These are phyloP conservation scores for Plenodomus biglobosus DNA, from an alignment of 2,329 filamentous ascomycete genomes.

Conservation along the genomic window DNA sequence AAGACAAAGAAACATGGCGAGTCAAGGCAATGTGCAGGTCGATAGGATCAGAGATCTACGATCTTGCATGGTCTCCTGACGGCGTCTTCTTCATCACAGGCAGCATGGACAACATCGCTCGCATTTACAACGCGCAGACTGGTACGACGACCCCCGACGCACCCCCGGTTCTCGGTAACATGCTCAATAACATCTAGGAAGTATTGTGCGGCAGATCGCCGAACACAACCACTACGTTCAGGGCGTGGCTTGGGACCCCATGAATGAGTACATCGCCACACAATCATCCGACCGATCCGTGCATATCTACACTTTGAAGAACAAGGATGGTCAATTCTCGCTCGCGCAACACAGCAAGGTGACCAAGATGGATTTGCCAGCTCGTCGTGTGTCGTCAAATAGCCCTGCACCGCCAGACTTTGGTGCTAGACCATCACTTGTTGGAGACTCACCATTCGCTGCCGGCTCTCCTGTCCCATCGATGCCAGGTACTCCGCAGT, in stretches of 20 bases:
- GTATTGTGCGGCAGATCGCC: conserved; percentile 79
- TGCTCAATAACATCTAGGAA: conserved; percentile 30
- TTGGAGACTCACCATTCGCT: conserved; percentile 54
- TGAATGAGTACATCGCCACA: conserved; percentile 97
- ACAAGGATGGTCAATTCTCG: conserved; percentile 93
- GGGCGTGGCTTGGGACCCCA: conserved; percentile 95
- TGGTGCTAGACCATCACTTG: conserved; percentile 65
- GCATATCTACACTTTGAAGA: conserved; percentile 94
- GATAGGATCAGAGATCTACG: conserved; percentile 94
- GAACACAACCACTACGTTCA: conserved; percentile 99
- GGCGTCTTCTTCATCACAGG: conserved; percentile 94
- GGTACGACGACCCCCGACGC: conserved; percentile 56
- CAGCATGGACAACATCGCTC: conserved; percentile 98
- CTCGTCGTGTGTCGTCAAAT: conserved; percentile 82
- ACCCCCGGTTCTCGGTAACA: conserved; percentile 7
- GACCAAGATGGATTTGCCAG: conserved; percentile 90
- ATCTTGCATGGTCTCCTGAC: conserved; percentile 98
- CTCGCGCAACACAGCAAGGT: conserved; percentile 77
- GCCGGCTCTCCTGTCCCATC: conserved; percentile 84
- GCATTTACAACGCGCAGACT: conserved; percentile 92
- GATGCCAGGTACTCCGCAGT: conserved; percentile 89
- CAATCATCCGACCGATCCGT: conserved; percentile 98
- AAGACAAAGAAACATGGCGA: conserved; percentile 96
- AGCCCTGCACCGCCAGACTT: conserved; percentile 90
- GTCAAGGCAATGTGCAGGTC: conserved; percentile 98